These are phyloP conservation scores for Lepidium sativum DNA, from an alignment of 345 rosid species.

Conservation along the genomic window DNA sequence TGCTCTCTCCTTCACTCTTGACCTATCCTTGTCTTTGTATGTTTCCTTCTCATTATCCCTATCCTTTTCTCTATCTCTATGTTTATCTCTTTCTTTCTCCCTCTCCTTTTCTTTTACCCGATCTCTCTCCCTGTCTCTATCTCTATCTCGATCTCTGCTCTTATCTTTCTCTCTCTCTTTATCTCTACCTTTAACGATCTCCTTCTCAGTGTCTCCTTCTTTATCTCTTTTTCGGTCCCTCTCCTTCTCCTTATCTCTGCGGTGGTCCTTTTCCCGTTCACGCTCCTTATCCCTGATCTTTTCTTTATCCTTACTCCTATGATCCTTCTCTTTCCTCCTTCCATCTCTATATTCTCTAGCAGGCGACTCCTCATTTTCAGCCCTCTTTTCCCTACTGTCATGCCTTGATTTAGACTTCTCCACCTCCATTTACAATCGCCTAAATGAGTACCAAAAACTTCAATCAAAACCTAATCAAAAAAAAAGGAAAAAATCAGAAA, in stretches of 20 bases:
- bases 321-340: constrained; percentile 43
- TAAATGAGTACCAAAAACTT: neutral
- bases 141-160: constrained; percentile 27
- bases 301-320: constrained; percentile 38
- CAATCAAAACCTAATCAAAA: constrained; percentile 6
- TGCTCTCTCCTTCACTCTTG: constrained; percentile 35
- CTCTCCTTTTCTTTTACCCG: constrained; percentile 37
- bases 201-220: constrained; percentile 37
- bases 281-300: constrained; percentile 38
- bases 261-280: constrained; percentile 37
- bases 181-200: constrained; percentile 25
- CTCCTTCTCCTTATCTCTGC: constrained; percentile 34
- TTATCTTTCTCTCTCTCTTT: constrained; percentile 43
- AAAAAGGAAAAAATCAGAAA: neutral
- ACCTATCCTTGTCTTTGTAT: constrained; percentile 38
- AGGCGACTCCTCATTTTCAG: constrained; percentile 20
- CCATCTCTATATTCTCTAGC: constrained; percentile 30
- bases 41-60: constrained; percentile 25
- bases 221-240: constrained; percentile 34
- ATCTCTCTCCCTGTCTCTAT: constrained; percentile 33
- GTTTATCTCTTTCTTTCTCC: constrained; percentile 30
- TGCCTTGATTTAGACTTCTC: constrained; percentile 25
- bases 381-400: constrained; percentile 25
- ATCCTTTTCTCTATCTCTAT: constrained; percentile 35
- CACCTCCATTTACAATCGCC: constrained; percentile 17